phyloP scores from a whole-genome alignment of 495 filamentous ascomycete genomes.

The Xylaria cubensis region DNA sequence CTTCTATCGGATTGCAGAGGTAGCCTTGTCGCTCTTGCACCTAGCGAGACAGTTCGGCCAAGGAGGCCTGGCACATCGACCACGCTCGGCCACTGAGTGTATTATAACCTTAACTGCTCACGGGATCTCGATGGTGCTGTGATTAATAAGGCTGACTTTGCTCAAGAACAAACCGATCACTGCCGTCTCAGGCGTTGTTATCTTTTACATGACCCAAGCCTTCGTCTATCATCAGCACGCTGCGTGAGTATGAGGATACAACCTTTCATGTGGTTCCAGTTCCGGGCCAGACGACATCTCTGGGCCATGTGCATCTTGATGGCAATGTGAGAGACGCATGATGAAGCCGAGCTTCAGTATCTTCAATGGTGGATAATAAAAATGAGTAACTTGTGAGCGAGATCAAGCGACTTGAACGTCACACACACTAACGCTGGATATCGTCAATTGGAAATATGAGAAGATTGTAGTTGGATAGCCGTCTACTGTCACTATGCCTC shows the following conservation, averaged over 20 bases:
- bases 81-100: slow-evolving; percentile 56
- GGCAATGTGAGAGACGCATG: neutral
- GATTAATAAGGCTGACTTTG: slow-evolving; percentile 61
- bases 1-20: neutral
- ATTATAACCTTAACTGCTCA: slow-evolving; percentile 59
- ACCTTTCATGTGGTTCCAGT: neutral
- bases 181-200: slow-evolving; percentile 63
- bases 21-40: neutral
- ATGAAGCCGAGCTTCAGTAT: neutral
- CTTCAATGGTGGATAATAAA: slow-evolving; percentile 50
- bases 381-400: slow-evolving; percentile 62
- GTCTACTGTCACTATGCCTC: slow-evolving; percentile 57
- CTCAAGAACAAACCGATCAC: slow-evolving; percentile 57
- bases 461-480: slow-evolving; percentile 39
- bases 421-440: slow-evolving; percentile 31
- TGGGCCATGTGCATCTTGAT: neutral
- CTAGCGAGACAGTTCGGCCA: neutral
- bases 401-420: neutral
- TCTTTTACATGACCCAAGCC: slow-evolving; percentile 62
- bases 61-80: slow-evolving; percentile 47
- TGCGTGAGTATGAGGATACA: neutral
- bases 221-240: neutral
- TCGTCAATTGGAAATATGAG: slow-evolving; percentile 56
- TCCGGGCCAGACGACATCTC: neutral
- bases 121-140: slow-evolving; percentile 51